Evolutionary conservation across 2,329 filamentous ascomycete species (phyloP), one percentile per base, ranked within the genome.

Genomic region (Trichoderma sp.): DNA sequence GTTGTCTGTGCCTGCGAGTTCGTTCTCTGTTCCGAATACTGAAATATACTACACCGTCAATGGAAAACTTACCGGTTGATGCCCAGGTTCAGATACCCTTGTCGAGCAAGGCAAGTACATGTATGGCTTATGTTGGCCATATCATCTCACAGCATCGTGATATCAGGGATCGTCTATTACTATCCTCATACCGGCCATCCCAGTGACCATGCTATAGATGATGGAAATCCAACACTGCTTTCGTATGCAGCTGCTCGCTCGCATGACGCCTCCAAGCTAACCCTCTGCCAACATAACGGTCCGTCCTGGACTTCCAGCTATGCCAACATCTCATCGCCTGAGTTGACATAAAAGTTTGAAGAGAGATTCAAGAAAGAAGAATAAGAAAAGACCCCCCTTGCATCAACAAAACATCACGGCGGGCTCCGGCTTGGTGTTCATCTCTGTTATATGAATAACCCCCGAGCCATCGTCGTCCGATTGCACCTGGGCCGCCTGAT

Each of bases 381-480:
- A 26, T 3, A 43, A 44, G 7, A 28, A 10, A 12, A n/a, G 34
- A 17, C 26, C 14, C 17, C 9, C 17, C 24, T 17, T 19, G 7
- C 1, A 12, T 3, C 17, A 39, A 39, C 50, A 63, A 26, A 63
- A 47, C 17, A 52, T n/a, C 3, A 41, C 56, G 34, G 56, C 41
- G 21, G 56, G 44, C 24, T 61, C 44, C 7, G 57, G 39, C 51
- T 51, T 61, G 15, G 41, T 17, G 44, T 43, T 52, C 26, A 64
- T 47, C 10, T 67, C 61, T 7, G 34, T 39, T 39, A 56, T 10
- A 30, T 47, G 55, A 17, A 55, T 60, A 19, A 67, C 54, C 12
- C 65, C 55, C 5, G 65, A 68, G 21, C 21, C 30, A 12, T 67
- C 59, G 5, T 70, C 66, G 2, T 71, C 63, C 7, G 67, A 51